Evolutionary conservation across 768 basidiomycete species (phyloP).

Genomic region (Gymnopilus junonius): DNA sequence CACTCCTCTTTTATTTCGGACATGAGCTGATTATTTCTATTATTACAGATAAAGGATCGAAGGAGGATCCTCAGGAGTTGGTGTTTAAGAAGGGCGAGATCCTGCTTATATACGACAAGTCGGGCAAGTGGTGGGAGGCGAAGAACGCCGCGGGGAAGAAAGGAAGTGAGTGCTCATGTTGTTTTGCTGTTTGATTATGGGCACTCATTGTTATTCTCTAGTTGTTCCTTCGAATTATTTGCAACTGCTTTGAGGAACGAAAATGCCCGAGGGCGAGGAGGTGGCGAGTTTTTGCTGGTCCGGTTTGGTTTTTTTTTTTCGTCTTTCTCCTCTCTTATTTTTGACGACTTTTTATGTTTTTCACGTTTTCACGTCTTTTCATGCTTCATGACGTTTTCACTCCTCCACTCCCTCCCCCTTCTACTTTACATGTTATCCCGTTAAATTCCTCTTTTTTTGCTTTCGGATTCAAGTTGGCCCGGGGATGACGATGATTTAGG

Average conservation of each 20-base stretch:
- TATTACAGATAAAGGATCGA: conserved; percentile 38
- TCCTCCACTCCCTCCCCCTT: too few species aligned
- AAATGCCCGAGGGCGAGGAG: not conserved
- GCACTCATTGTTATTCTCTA: conserved; percentile 10
- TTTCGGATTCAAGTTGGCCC: not conserved
- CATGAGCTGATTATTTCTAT: too few species aligned
- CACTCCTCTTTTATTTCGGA: too few species aligned
- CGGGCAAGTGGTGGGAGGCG: conserved; percentile 89
- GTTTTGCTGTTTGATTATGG: not conserved
- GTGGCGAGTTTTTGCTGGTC: not conserved
- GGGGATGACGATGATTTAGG: not conserved
- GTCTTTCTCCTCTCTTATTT: not conserved
- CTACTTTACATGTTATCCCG: too few species aligned
- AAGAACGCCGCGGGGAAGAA: conserved; percentile 62
- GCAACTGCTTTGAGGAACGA: conserved; percentile 23
- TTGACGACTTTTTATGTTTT: not conserved
- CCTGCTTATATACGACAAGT: conserved; percentile 77
- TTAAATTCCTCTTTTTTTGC: not conserved
- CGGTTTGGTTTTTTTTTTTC: not conserved
- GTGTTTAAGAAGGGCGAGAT: conserved; percentile 86
- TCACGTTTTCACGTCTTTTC: not conserved
- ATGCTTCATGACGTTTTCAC: not conserved
- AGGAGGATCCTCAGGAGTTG: conserved; percentile 85
- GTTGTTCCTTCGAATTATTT: conserved; percentile 49
- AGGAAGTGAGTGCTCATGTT: conserved; percentile 60